Evolutionary conservation across 495 filamentous ascomycete genomes (phyloP).

Genomic region (Neurospora sp.): DNA sequence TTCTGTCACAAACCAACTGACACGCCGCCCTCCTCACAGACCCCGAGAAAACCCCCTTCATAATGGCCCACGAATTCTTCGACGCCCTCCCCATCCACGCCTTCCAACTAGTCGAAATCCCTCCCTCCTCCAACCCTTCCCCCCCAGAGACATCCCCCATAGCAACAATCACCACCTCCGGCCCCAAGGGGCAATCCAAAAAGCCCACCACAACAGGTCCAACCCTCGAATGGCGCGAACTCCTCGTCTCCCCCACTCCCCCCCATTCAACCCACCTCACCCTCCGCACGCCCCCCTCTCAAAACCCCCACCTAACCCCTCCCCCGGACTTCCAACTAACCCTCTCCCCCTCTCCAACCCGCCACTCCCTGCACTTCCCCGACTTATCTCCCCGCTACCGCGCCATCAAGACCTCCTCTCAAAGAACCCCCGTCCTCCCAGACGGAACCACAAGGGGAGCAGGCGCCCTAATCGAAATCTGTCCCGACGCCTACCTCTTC

Average conservation of each 20-base stretch:
- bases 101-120: constrained; percentile 60
- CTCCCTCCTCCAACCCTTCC: constrained; percentile 33
- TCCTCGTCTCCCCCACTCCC: constrained; percentile 66
- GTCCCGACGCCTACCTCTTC: constrained; percentile 72
- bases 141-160: constrained; percentile 23
- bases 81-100: constrained; percentile 97
- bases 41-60: constrained; percentile 68
- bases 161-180: background rate
- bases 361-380: constrained; percentile 75
- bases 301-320: constrained; percentile 35
- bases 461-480: constrained; percentile 67
- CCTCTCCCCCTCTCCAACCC: constrained; percentile 59
- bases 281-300: constrained; percentile 42
- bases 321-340: constrained; percentile 77
- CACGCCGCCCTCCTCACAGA: constrained; percentile 9
- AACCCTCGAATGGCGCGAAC: constrained; percentile 74
- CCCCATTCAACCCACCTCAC: constrained; percentile 33
- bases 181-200: constrained; percentile 14
- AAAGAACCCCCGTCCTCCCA: no score
- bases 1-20: background rate
- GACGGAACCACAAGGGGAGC: no score
- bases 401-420: constrained; percentile 41
- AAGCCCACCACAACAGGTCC: constrained; percentile 23
- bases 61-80: constrained; percentile 96
- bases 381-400: constrained; percentile 73